A percentile compares a stretch with the other conserved stretches of the same genome.
Conservation (phyloP, 2,329 filamentous ascomycete species). For the Scortechinia acanthostroma region DNA sequence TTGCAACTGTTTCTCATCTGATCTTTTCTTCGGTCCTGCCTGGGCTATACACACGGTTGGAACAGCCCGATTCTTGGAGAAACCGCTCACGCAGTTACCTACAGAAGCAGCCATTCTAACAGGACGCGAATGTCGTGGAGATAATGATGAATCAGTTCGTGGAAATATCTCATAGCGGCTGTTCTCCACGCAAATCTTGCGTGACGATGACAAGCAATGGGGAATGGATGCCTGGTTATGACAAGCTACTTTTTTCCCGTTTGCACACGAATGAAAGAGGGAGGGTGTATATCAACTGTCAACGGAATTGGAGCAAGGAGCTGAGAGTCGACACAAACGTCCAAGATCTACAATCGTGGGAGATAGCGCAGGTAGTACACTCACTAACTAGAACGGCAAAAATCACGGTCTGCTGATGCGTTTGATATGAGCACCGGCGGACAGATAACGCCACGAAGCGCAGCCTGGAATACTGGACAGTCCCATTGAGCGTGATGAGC, state of each 20-base stretch:
- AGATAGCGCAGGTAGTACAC: not conserved
- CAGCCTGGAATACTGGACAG: slow-evolving; percentile 52
- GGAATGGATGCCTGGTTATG: no score
- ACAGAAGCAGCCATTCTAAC: no score
- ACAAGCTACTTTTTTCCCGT: no score
- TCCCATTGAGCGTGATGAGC: slow-evolving; percentile 51
- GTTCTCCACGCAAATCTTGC: no score
- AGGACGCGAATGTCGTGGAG: no score
- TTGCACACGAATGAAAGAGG: no score
- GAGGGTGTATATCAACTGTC: no score
- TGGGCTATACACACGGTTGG: slow-evolving; percentile 43
- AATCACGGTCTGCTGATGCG: slow-evolving; percentile 52
- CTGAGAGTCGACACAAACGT: no score
- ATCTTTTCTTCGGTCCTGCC: slow-evolving; percentile 39
- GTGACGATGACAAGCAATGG: no score
- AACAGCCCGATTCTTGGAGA: slow-evolving; percentile 35
- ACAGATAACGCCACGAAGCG: slow-evolving; percentile 57
- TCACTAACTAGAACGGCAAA: slow-evolving; percentile 17
- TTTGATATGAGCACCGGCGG: slow-evolving; percentile 62
- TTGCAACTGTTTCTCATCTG: slow-evolving; percentile 43
- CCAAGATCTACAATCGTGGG: slow-evolving; percentile 1
- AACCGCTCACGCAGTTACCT: slow-evolving; percentile 38
- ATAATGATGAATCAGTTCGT: no score
- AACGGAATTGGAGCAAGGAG: no score
- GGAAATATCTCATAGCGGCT: no score